These are phyloP conservation scores for Arthrobotrys pseudoclavata DNA, from an alignment of 2,329 filamentous ascomycete species.

Conservation along the genomic window DNA sequence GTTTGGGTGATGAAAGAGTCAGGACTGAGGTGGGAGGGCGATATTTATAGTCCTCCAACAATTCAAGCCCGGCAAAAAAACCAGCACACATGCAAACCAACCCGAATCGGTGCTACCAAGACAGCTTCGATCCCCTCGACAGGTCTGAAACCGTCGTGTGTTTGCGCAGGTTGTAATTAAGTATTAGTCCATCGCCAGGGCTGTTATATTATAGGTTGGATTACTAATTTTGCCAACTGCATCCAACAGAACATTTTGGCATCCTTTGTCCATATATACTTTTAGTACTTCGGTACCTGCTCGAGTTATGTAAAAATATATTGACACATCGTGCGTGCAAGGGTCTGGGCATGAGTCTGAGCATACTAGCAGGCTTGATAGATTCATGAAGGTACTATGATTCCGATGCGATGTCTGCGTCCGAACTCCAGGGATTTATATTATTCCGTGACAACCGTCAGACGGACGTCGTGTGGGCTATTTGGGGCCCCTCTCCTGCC, in stretches of 20 bases:
- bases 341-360: not conserved
- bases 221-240: conserved; percentile 30
- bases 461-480: conserved; percentile 6
- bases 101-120: conserved; percentile 37
- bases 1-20: conserved; percentile 38
- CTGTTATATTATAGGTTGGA: conserved; percentile 13
- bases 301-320: not conserved
- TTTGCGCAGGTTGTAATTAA: conserved; percentile 18
- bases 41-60: conserved; percentile 60
- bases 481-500: not conserved
- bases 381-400: not conserved
- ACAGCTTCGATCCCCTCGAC: conserved; percentile 38
- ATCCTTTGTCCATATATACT: conserved; percentile 1
- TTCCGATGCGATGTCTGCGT: not conserved
- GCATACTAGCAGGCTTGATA: not conserved
- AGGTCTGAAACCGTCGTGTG: conserved; percentile 23
- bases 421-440: conserved; percentile 11
- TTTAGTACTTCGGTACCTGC: too few relatives aligned
- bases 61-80: conserved; percentile 37
- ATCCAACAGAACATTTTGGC: conserved; percentile 12
- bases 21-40: conserved; percentile 41
- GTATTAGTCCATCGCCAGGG: conserved; percentile 1
- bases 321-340: not conserved
- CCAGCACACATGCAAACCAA: conserved; percentile 33
- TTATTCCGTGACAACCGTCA: not conserved